Percentiles rank a stretch among this genome's conserved stretches.
phyloP scores from a whole-genome alignment of 345 rosid species.

The Linum lewisii region DNA sequence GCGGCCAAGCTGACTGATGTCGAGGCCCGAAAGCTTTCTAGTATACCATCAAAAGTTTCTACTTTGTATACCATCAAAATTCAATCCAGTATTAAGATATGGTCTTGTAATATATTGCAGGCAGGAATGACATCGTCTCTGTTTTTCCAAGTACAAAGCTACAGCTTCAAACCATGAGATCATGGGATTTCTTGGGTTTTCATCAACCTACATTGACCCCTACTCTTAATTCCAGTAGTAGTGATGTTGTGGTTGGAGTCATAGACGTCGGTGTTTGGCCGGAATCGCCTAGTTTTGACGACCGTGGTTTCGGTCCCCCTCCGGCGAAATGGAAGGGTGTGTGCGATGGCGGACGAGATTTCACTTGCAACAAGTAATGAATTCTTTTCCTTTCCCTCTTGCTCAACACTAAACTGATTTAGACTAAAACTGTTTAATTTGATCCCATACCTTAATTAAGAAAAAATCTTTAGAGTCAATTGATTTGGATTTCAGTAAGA shows the following conservation, averaged over 20 bases:
- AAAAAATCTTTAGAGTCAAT: too few species aligned
- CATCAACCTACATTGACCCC: background rate
- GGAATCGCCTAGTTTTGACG: slow-evolving; percentile 35
- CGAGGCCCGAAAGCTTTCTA: slow-evolving; percentile 33
- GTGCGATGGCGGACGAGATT: slow-evolving; percentile 27
- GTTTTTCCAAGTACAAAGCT: slow-evolving; percentile 32
- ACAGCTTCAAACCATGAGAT: slow-evolving; percentile 37
- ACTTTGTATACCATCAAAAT: background rate
- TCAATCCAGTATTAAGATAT: background rate
- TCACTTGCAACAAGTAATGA: slow-evolving; percentile 51
- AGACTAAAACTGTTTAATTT: too few species aligned
- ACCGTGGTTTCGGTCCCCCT: slow-evolving; percentile 38
- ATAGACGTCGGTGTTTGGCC: slow-evolving; percentile 38
- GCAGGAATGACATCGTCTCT: slow-evolving; percentile 31
- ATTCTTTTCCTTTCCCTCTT: background rate
- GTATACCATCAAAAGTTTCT: slow-evolving; percentile 17
- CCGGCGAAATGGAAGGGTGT: slow-evolving; percentile 41
- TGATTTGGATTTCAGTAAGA: too few species aligned
- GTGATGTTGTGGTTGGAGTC: slow-evolving; percentile 31
- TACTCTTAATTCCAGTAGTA: slow-evolving; percentile 2
- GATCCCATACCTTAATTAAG: too few species aligned
- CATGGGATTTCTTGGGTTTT: slow-evolving; percentile 54
- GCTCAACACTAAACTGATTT: too few species aligned
- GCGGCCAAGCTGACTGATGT: slow-evolving; percentile 33
- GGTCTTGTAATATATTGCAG: slow-evolving; percentile 13